These are phyloP conservation scores for Coniella vitis DNA, from an alignment of 2,329 filamentous ascomycete species.

Conservation along the genomic window DNA sequence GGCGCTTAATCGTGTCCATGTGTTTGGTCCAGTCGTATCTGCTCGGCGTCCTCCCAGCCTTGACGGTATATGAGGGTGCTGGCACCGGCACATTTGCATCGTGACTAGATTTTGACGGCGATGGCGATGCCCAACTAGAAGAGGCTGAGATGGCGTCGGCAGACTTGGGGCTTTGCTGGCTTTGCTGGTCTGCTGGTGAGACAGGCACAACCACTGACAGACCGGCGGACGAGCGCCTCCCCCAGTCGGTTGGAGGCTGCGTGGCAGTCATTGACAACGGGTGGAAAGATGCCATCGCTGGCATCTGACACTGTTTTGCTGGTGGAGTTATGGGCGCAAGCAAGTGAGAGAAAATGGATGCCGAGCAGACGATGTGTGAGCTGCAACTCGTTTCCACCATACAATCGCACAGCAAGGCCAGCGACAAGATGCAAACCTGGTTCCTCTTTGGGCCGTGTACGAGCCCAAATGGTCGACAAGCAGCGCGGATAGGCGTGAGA, in stretches of 20 bases:
- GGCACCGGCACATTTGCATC: background rate
- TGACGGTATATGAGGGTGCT: background rate
- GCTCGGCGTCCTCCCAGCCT: constrained; percentile 15
- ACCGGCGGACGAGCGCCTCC: background rate
- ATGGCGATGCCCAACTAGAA: constrained; percentile 1
- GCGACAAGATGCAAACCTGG: too few relatives aligned
- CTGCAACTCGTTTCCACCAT: too few relatives aligned
- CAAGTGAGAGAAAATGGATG: background rate
- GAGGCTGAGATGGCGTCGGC: background rate
- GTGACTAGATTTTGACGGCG: background rate
- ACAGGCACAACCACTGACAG: background rate
- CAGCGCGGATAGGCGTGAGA: background rate
- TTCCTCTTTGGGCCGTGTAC: too few relatives aligned
- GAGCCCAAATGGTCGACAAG: too few relatives aligned
- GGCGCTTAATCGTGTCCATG: constrained; percentile 16
- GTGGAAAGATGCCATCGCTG: constrained; percentile 1
- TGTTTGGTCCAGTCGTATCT: constrained; percentile 17
- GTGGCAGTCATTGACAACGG: background rate
- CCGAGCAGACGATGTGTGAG: too few relatives aligned
- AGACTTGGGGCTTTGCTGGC: background rate
- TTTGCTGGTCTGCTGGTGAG: background rate
- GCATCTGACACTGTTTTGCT: background rate
- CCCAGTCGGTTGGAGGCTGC: too few relatives aligned
- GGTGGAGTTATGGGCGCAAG: too few relatives aligned
- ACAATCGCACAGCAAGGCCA: too few relatives aligned